A percentile compares a stretch with the other conserved stretches of the same genome.
These are phyloP conservation scores for Pseudophaeomoniella oleicola DNA, from an alignment of 2,329 filamentous ascomycete species.

Conservation along the genomic window DNA sequence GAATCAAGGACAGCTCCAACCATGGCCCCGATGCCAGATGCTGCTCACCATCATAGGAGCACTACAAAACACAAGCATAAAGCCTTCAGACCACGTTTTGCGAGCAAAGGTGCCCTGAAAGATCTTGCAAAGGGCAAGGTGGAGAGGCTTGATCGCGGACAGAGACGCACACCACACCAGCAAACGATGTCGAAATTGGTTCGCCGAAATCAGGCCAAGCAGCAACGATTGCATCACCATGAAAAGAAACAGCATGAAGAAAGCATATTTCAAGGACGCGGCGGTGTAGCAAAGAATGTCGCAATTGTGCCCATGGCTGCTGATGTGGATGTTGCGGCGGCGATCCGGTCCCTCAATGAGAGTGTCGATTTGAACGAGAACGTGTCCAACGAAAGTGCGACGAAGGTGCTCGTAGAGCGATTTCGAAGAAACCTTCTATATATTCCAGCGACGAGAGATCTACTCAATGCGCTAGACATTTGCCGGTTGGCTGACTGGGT, in stretches of 20 bases:
- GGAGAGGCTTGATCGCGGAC: constrained; percentile 44
- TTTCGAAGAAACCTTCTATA: constrained; percentile 95
- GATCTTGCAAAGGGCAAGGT: constrained; percentile 67
- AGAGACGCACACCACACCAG: constrained; percentile 80
- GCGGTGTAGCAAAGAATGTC: constrained; percentile 77
- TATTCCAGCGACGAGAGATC: constrained; percentile 55
- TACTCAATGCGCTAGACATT: constrained; percentile 68
- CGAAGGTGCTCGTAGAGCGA: constrained; percentile 61
- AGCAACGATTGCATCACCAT: constrained; percentile 71
- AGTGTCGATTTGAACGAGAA: constrained; percentile 67
- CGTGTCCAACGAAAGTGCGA: constrained; percentile 40
- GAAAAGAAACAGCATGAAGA: constrained; percentile 66
- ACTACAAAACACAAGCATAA: constrained; percentile 86
- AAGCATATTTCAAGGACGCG: constrained; percentile 69
- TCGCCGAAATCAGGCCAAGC: constrained; percentile 85
- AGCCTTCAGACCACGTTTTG: constrained; percentile 80
- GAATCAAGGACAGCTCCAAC: constrained; percentile 42
- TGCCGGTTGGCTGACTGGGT: constrained; percentile 86
- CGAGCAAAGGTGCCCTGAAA: constrained; percentile 75
- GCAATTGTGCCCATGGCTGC: constrained; percentile 73
- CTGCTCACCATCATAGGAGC: constrained; percentile 70
- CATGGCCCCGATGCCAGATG: constrained; percentile 56
- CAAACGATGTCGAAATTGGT: constrained; percentile 97
- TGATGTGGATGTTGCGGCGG: constrained; percentile 52
- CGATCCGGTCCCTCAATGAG: constrained; percentile 56